phyloP scores from a whole-genome alignment of 2,329 filamentous ascomycete species.

The Canariomyces notabilis region DNA sequence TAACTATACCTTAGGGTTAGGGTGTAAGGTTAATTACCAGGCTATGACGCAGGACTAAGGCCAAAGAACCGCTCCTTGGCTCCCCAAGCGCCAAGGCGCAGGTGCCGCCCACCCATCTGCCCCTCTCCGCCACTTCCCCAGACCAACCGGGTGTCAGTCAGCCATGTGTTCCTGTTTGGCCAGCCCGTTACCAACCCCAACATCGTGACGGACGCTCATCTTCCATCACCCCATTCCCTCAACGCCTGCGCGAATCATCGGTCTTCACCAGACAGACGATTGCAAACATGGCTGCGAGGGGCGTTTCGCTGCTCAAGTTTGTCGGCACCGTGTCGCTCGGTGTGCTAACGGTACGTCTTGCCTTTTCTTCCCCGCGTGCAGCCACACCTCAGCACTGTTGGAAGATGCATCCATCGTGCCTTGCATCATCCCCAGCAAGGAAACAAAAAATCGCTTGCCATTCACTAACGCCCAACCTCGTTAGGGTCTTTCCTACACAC shows the following conservation, averaged over 20 bases:
- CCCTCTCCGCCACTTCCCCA: neutral
- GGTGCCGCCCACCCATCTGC: neutral
- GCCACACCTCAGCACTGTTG: neutral
- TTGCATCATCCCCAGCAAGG: neutral
- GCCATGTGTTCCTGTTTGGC: neutral
- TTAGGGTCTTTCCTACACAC: conserved; percentile 84
- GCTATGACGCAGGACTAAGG: conserved; percentile 14
- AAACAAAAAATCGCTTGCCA: neutral
- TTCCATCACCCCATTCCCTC: conserved; percentile 10
- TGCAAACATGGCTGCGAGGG: conserved; percentile 58
- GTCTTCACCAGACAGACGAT: conserved; percentile 13
- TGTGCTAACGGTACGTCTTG: conserved; percentile 69
- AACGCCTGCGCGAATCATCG: conserved; percentile 19
- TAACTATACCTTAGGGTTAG: neutral
- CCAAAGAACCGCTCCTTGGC: neutral
- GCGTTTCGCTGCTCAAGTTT: conserved; percentile 80
- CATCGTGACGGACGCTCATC: neutral
- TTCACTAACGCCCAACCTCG: conserved; percentile 6
- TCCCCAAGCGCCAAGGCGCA: conserved; percentile 3
- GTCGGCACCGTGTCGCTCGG: conserved; percentile 87
- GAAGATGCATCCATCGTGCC: neutral
- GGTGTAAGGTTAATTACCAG: neutral
- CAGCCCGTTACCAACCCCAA: neutral
- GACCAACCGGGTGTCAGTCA: neutral
- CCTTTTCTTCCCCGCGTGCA: conserved; percentile 11